These are phyloP conservation scores for Boletus sensibilis DNA, from an alignment of 768 basidiomycete species.

Conservation along the genomic window DNA sequence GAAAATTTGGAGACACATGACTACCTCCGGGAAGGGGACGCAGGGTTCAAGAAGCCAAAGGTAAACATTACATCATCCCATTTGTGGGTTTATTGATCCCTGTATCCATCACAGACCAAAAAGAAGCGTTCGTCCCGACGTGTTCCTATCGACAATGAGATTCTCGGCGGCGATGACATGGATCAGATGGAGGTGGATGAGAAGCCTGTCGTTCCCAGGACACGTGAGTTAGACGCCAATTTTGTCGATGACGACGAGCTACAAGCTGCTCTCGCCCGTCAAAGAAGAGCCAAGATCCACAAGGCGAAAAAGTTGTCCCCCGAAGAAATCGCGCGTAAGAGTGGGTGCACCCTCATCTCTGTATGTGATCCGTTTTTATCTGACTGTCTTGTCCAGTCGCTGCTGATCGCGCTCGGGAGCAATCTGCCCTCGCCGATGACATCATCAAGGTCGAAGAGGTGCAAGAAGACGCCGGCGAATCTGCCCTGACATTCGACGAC, in stretches of 20 bases:
- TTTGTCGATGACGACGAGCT: conserved; percentile 99
- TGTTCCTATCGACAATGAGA: conserved; percentile 44
- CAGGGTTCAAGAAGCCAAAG: conserved; percentile 95
- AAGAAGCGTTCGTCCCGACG: conserved; percentile 84
- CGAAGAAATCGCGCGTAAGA: conserved; percentile 77
- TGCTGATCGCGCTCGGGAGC: conserved; percentile 56
- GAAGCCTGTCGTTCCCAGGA: conserved; percentile 63
- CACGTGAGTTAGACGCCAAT: conserved; percentile 77
- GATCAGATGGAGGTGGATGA: conserved; percentile 77
- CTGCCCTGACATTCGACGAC: conserved; percentile 86
- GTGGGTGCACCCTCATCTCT: conserved; percentile 41
- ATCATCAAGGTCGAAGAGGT: conserved; percentile 48
- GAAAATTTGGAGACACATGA: conserved; percentile 87
- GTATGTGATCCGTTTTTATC: background rate
- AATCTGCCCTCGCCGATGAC: conserved; percentile 39
- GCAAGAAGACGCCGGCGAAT: conserved; percentile 37
- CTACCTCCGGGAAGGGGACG: conserved; percentile 87
- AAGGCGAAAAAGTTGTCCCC: conserved; percentile 75
- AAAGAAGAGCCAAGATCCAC: conserved; percentile 77
- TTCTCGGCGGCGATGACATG: conserved; percentile 10
- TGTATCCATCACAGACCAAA: conserved; percentile 60
- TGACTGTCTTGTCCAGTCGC: conserved; percentile 48
- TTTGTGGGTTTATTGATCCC: background rate
- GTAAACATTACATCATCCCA: conserved; percentile 35
- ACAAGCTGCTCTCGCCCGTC: conserved; percentile 86